Conservation (phyloP, 768 basidiomycete genomes). For the Phaeotremella skinneri region DNA sequence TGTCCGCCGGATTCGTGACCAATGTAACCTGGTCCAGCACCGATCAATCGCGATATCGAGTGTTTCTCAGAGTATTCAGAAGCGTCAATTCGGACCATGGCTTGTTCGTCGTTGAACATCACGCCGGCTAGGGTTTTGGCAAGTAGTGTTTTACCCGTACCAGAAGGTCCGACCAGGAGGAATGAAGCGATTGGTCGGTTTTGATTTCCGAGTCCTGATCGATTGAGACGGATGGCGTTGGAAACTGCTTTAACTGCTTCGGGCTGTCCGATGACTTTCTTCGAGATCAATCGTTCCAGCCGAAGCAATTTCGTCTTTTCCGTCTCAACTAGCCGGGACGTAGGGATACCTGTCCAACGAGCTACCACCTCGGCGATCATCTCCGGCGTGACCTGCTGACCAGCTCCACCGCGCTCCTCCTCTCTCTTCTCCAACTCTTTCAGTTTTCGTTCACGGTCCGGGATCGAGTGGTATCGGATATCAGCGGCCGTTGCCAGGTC, state of each 20-base stretch:
- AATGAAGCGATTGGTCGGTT: slow-evolving; percentile 52
- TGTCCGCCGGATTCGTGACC: slow-evolving; percentile 51
- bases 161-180: slow-evolving; percentile 51
- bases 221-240: slow-evolving; percentile 52
- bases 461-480: slow-evolving; percentile 85
- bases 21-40: slow-evolving; percentile 51
- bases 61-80: slow-evolving; percentile 68
- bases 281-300: slow-evolving; percentile 50
- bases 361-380: slow-evolving; percentile 92
- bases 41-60: slow-evolving; percentile 50
- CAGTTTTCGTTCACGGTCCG: slow-evolving; percentile 67
- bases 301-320: slow-evolving; percentile 51
- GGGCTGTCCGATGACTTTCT: slow-evolving; percentile 73
- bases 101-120: slow-evolving; percentile 52
- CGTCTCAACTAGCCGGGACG: slow-evolving; percentile 62
- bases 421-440: slow-evolving; percentile 64
- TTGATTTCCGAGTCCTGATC: slow-evolving; percentile 49
- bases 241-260: slow-evolving; percentile 56
- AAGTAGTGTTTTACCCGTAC: slow-evolving; percentile 52
- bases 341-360: slow-evolving; percentile 89
- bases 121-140: slow-evolving; percentile 51
- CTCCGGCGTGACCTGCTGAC: slow-evolving; percentile 67
- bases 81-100: slow-evolving; percentile 51
- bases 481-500: slow-evolving; percentile 59
- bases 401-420: slow-evolving; percentile 51